Percentiles rank a stretch among this genome's conserved stretches.
Conservation (phyloP, 345 rosid species). For the Moringa oleifera region DNA sequence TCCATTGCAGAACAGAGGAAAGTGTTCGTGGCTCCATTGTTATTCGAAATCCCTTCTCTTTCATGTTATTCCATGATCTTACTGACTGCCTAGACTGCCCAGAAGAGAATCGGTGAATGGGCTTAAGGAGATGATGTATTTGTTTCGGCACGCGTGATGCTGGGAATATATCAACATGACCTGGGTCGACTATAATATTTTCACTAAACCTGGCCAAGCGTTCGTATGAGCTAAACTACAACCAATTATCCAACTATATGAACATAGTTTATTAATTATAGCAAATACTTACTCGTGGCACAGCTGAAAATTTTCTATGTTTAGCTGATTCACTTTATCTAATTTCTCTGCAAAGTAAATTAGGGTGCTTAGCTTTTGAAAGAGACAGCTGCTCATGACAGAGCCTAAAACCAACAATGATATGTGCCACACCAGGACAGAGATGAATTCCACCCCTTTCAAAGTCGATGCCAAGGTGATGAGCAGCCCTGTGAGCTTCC, state of each 20-base stretch:
- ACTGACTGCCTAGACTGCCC: slow-evolving; percentile 28
- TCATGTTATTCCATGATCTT: slow-evolving; percentile 28
- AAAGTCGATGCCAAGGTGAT: slow-evolving; percentile 64
- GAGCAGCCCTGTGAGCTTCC: slow-evolving; percentile 86
- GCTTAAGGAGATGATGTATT: slow-evolving; percentile 55
- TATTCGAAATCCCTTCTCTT: slow-evolving; percentile 63
- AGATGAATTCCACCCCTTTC: slow-evolving; percentile 98
- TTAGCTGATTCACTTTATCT: slow-evolving; percentile 69
- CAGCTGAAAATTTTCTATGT: slow-evolving; percentile 51
- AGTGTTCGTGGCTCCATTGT: slow-evolving; percentile 57
- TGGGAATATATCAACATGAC: slow-evolving; percentile 82
- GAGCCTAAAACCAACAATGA: slow-evolving; percentile 6
- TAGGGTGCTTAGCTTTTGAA: slow-evolving; percentile 9
- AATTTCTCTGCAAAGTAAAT: slow-evolving; percentile 58
- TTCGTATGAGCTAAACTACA: no score
- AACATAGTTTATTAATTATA: not conserved
- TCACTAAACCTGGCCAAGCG: slow-evolving; percentile 50
- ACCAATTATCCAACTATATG: not conserved
- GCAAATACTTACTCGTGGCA: slow-evolving; percentile 62
- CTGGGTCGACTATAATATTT: slow-evolving; percentile 70
- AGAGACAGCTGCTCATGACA: slow-evolving; percentile 10
- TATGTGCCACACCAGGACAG: slow-evolving; percentile 40
- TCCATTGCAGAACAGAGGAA: slow-evolving; percentile 64
- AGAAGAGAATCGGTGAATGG: slow-evolving; percentile 37
- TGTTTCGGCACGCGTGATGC: slow-evolving; percentile 64